Conservation (phyloP, 352 stramenopile genomes). For the Globisporangium heterothallicum region DNA sequence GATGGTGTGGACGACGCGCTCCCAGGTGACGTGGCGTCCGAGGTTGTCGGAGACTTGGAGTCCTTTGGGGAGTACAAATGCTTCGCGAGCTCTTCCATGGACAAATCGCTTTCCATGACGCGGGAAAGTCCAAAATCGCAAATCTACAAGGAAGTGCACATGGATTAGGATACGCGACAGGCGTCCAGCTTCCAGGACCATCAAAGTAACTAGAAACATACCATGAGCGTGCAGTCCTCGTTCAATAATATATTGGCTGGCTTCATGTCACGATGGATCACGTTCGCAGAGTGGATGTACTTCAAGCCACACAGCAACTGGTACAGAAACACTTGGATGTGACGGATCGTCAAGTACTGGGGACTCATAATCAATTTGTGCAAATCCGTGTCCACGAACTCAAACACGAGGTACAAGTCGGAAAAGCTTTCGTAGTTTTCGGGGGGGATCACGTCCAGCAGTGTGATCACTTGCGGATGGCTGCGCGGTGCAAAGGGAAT, state of each 20-base stretch:
- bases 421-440: constrained; percentile 82
- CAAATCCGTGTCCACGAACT: constrained; percentile 92
- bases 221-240: constrained; percentile 82
- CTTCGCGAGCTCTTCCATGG: constrained; percentile 70
- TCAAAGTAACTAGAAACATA: constrained; percentile 10
- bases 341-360: constrained; percentile 91
- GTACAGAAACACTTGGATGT: constrained; percentile 97
- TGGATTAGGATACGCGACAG: too few relatives aligned
- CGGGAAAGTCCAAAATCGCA: constrained; percentile 82
- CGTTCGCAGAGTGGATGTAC: constrained; percentile 93
- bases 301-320: constrained; percentile 93
- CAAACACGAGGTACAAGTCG: constrained; percentile 91
- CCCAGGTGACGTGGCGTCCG: constrained; percentile 55
- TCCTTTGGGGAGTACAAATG: constrained; percentile 79
- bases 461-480: constrained; percentile 76
- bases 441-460: constrained; percentile 79
- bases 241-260: constrained; percentile 87
- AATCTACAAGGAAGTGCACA: too few relatives aligned
- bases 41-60: constrained; percentile 70
- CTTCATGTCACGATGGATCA: constrained; percentile 89
- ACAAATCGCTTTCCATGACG: constrained; percentile 72
- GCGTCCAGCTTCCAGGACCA: constrained; percentile 3
- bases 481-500: constrained; percentile 16
- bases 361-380: constrained; percentile 92
- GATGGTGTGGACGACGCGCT: constrained; percentile 67